Percentiles rank a stretch among this genome's conserved stretches.
These are phyloP conservation scores for Syncephalastrum monosporum DNA, from an alignment of 371 early-diverging fungal genomes.

Conservation along the genomic window DNA sequence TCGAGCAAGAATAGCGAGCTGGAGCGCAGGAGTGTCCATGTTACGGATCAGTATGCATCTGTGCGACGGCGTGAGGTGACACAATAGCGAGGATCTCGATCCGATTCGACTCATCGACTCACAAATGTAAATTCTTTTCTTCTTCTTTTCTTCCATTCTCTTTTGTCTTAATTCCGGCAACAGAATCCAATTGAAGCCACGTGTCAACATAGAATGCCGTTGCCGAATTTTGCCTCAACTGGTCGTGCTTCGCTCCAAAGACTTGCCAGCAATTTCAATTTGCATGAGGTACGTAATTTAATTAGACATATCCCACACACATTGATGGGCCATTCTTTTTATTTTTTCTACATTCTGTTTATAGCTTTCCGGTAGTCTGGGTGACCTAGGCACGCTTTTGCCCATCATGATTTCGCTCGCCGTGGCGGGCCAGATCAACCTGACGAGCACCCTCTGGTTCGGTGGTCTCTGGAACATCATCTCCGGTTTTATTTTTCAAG, in stretches of 20 bases:
- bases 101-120: too few relatives aligned
- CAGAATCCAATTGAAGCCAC: too few relatives aligned
- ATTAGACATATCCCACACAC: neutral
- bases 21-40: too few relatives aligned
- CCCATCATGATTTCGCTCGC: conserved; percentile 86
- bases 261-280: conserved; percentile 21
- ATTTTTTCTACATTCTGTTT: neutral
- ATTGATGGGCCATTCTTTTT: neutral
- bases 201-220: too few relatives aligned
- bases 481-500: conserved; percentile 73
- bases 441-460: conserved; percentile 83
- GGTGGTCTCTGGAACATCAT: conserved; percentile 88
- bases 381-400: conserved; percentile 86
- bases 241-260: conserved; percentile 1
- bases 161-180: too few relatives aligned
- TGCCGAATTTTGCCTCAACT: too few relatives aligned
- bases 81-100: too few relatives aligned
- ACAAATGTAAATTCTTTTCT: too few relatives aligned
- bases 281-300: conserved; percentile 32
- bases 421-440: conserved; percentile 69
- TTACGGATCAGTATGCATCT: too few relatives aligned
- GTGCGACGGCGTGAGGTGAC: too few relatives aligned
- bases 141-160: too few relatives aligned
- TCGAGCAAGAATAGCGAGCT: too few relatives aligned
- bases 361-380: conserved; percentile 70